Evolutionary conservation across 2,329 filamentous ascomycete genomes (phyloP).

Genomic region (Emydomyces testavorans): DNA sequence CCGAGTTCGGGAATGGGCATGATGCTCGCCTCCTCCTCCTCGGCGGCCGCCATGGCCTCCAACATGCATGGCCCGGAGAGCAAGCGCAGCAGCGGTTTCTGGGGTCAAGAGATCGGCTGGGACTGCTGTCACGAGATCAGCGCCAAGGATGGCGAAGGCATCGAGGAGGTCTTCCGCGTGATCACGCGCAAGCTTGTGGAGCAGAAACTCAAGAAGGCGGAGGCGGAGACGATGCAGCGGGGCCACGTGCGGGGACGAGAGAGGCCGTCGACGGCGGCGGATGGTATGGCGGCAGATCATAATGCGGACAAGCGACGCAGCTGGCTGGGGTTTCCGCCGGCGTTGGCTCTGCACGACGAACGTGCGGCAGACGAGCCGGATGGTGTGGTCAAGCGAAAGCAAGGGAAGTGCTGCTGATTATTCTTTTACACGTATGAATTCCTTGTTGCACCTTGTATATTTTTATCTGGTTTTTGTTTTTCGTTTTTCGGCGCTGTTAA

Average conservation of each 20-base stretch:
- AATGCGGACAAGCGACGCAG: constrained; percentile 55
- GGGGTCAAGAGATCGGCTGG: constrained; percentile 90
- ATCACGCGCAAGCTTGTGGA: constrained; percentile 76
- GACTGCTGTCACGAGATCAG: constrained; percentile 96
- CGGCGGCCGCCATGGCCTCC: constrained; percentile 21
- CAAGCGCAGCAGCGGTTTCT: constrained; percentile 43
- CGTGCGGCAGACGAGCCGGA: constrained; percentile 21
- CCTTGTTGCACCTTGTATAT: no score
- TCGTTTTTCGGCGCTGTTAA: no score
- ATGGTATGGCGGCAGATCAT: constrained; percentile 40
- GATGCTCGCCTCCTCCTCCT: constrained; percentile 21
- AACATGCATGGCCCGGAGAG: constrained; percentile 25
- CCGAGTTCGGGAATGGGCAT: constrained; percentile 45
- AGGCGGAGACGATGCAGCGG: constrained; percentile 39
- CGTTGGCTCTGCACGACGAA: constrained; percentile 30
- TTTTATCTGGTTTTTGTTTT: no score
- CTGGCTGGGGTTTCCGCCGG: constrained; percentile 52
- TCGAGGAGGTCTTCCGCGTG: constrained; percentile 91
- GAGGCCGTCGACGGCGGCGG: constrained; percentile 36
- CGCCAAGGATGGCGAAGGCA: constrained; percentile 84
- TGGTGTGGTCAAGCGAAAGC: constrained; percentile 24
- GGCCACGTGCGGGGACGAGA: constrained; percentile 37
- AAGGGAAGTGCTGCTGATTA: constrained; percentile 30
- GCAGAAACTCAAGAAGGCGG: constrained; percentile 48
- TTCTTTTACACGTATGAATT: neutral